phyloP scores from a whole-genome alignment of 257 asterid species.

The Lantana camara region DNA sequence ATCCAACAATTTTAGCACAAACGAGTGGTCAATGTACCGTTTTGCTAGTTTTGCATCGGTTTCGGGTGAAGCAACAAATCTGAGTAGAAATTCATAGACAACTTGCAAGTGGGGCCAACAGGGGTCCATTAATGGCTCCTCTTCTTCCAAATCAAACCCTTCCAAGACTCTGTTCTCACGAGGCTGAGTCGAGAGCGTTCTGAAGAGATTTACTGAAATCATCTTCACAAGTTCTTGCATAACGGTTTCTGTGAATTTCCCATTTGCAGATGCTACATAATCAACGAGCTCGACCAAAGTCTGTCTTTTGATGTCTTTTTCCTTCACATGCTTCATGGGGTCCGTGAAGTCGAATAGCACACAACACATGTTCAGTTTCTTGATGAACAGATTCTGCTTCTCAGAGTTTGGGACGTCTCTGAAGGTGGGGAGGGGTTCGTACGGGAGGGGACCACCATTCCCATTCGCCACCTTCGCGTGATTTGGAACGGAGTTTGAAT shows the following conservation, averaged over 20 bases:
- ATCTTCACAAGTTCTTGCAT: slow-evolving; percentile 59
- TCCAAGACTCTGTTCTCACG: slow-evolving; percentile 60
- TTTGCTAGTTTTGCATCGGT: slow-evolving; percentile 73
- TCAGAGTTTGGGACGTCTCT: slow-evolving; percentile 63
- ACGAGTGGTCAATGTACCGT: slow-evolving; percentile 66
- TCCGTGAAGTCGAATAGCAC: slow-evolving; percentile 59
- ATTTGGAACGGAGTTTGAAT: slow-evolving; percentile 31
- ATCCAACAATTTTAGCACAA: slow-evolving; percentile 55
- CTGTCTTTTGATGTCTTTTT: slow-evolving; percentile 68
- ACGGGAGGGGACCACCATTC: slow-evolving; percentile 36
- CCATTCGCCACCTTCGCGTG: slow-evolving; percentile 48
- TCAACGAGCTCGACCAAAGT: slow-evolving; percentile 65
- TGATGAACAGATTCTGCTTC: slow-evolving; percentile 54
- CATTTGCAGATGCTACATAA: slow-evolving; percentile 50
- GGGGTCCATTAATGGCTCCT: slow-evolving; percentile 72
- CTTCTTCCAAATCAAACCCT: slow-evolving; percentile 65
- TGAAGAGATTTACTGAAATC: slow-evolving; percentile 54
- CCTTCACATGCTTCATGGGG: slow-evolving; percentile 58
- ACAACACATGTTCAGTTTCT: slow-evolving; percentile 57
- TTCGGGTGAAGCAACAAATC: slow-evolving; percentile 73
- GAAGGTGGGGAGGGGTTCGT: slow-evolving; percentile 62
- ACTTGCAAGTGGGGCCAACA: slow-evolving; percentile 72
- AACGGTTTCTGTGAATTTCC: slow-evolving; percentile 54
- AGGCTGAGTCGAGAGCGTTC: slow-evolving; percentile 56
- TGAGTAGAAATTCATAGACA: slow-evolving; percentile 62